These are phyloP conservation scores for Aspergillus tamarii DNA, from an alignment of 2,329 filamentous ascomycete genomes.

Conservation along the genomic window DNA sequence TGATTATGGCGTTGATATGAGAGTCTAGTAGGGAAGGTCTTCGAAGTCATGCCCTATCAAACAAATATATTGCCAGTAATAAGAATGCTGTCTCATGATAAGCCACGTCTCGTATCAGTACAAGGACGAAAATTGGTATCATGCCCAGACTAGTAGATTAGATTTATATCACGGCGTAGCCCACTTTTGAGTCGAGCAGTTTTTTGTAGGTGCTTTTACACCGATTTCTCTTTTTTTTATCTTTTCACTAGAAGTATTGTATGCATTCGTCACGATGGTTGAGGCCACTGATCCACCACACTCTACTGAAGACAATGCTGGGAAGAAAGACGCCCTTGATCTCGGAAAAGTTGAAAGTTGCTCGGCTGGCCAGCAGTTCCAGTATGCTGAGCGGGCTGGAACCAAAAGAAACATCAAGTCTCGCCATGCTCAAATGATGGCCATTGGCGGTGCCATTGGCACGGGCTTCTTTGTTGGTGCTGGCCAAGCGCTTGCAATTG, in stretches of 20 bases:
- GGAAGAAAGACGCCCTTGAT: background rate
- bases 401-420: constrained; percentile 22
- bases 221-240: background rate
- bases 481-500: constrained; percentile 20
- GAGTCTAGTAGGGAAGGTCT: background rate
- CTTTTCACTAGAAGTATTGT: background rate
- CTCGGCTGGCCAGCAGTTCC: background rate
- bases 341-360: background rate
- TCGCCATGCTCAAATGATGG: constrained; percentile 45
- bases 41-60: background rate
- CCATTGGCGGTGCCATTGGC: constrained; percentile 32
- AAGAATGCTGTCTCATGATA: background rate
- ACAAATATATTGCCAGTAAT: background rate
- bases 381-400: constrained; percentile 4
- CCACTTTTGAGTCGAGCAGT: too few relatives aligned
- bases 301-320: background rate
- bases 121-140: background rate
- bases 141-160: background rate
- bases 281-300: background rate
- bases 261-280: background rate
- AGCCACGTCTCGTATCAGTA: background rate
- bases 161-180: background rate
- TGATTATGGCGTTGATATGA: background rate
- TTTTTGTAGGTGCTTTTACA: background rate
- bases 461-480: constrained; percentile 25